Evolutionary conservation across 805 yeast species (phyloP), one percentile per base, ranked within the genome.

Genomic region (Starmerella gropengiesseri): DNA sequence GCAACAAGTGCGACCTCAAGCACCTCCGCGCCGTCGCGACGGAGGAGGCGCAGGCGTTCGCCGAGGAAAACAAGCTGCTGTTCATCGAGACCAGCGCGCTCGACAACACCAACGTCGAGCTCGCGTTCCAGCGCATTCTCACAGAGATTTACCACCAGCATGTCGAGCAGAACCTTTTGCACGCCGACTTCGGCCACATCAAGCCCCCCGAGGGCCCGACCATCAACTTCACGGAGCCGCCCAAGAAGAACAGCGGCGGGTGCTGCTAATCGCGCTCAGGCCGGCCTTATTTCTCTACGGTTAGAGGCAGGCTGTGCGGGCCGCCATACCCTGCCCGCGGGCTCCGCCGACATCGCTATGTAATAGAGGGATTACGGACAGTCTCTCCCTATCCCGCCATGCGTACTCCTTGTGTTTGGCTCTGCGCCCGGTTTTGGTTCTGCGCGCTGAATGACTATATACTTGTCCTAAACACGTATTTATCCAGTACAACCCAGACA

Each of bases 1-100:
- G 98, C 56, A 89, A 89, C 71, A 89, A 89, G 69, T 85, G 94
- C 48, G 98, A 89, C 65, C 70, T 89, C 62, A 74, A 87, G 65
- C 96, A 89, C 64, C 69, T 86, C 59, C 77, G 98, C 58, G 95
- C 95, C 0, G 95, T 91, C 17, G 95, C 97, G 47, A 87, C 96
- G 25, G 97, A 91, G 46, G 98, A 91, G 65, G 98, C 97, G 46
- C 81, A 79, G 64, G 82, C 80, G 58, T 87, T 87, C 66, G 56
- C 55, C 45, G 61, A 82, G 47, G 96, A 91, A 64, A 87, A 91
- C 67, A 83, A 76, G 61, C 71, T 91, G 55, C 69, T 91, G 56
- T 91, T 91, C 61, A 89, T 95, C 35, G 98, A 91, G 69, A 93
- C 97, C 13, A 80, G 93, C 48, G 98, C 97, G 21, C 72, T 91